phyloP scores from a whole-genome alignment of 257 asterid species.

The Solanum tarapatanum region DNA sequence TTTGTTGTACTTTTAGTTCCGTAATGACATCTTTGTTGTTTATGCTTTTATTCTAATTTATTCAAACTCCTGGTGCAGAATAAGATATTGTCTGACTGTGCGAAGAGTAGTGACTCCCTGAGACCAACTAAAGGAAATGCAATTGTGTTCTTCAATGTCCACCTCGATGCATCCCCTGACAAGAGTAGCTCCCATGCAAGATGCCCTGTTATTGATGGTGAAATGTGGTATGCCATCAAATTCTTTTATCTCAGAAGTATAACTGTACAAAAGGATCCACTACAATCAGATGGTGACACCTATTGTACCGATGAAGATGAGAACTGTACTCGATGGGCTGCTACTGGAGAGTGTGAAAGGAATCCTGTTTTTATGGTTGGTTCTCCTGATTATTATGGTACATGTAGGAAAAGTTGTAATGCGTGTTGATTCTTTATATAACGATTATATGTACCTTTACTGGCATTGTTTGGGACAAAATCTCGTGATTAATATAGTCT shows the following conservation, averaged over 20 bases:
- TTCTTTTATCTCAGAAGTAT: constrained; percentile 27
- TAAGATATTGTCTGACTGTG: constrained; percentile 47
- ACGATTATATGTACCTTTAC: neutral
- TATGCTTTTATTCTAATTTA: neutral
- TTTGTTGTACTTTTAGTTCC: neutral
- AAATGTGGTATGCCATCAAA: constrained; percentile 69
- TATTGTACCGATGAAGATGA: constrained; percentile 79
- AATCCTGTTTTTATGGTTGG: constrained; percentile 80
- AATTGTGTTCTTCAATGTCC: constrained; percentile 50
- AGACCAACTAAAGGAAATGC: constrained; percentile 67
- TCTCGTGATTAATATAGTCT: neutral
- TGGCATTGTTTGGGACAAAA: neutral
- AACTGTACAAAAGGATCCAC: constrained; percentile 1
- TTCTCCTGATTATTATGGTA: constrained; percentile 74
- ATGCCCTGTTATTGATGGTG: constrained; percentile 61
- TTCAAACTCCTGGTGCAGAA: constrained; percentile 27
- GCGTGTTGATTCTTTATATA: constrained; percentile 25
- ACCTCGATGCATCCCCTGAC: constrained; percentile 66
- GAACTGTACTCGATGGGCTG: constrained; percentile 73
- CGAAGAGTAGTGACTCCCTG: constrained; percentile 15
- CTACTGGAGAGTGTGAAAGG: constrained; percentile 70
- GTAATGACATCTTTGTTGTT: neutral
- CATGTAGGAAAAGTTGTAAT: constrained; percentile 89
- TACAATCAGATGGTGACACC: constrained; percentile 8
- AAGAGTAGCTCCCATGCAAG: constrained; percentile 44